Evolutionary conservation across 495 filamentous ascomycete species (phyloP), one percentile per base, ranked within the genome.

Genomic region (Hyphodiscus hymeniophilus): DNA sequence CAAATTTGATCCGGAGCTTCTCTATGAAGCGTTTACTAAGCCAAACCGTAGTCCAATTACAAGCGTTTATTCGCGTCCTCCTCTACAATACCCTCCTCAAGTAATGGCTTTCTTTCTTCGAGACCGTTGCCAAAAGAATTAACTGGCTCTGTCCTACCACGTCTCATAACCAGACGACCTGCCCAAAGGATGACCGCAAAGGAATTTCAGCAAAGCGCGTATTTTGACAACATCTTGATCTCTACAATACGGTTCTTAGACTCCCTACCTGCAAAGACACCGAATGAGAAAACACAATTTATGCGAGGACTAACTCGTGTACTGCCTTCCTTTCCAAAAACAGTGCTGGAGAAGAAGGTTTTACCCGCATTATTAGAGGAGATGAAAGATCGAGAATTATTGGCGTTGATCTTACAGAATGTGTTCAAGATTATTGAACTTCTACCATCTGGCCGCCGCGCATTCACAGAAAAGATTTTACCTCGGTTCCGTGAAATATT

Each of bases 211-310:
- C 80, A 95, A 60, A 89, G 87, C 49, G 78, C 80, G 50, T 98
- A 94, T 60, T 98, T 98, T 53, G 88, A 97, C 62, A 97, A 96
- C 60, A 89, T 95, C 42, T 72, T 98, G 18, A 85, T 98, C 21
- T 92, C 89, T 1, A 92, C 94, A 0, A 89, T 98, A 43, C 89
- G 94, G 20, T 98, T 97, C 58, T 68, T 98, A 20, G 92, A 98
- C 52, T 72, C 78, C 0, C 74, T 98, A 42, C 90, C 92, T 1
- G 84, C 89, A 32, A 98, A 98, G 66, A 95, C 88, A 2, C 74
- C 85, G 0, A 84, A 77, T 57, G 94, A 98, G 59, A 98, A 97
- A 61, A 72, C 85, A 0, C 80, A 88, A 48, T 98, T 98, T 61
- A 77, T 98, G 73, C 76, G 89, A 42, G 94, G 94, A 0, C 67